These are phyloP conservation scores for Auxenochlorella pyrenoidosa DNA, from an alignment of 139 green algal genomes.

Conservation along the genomic window DNA sequence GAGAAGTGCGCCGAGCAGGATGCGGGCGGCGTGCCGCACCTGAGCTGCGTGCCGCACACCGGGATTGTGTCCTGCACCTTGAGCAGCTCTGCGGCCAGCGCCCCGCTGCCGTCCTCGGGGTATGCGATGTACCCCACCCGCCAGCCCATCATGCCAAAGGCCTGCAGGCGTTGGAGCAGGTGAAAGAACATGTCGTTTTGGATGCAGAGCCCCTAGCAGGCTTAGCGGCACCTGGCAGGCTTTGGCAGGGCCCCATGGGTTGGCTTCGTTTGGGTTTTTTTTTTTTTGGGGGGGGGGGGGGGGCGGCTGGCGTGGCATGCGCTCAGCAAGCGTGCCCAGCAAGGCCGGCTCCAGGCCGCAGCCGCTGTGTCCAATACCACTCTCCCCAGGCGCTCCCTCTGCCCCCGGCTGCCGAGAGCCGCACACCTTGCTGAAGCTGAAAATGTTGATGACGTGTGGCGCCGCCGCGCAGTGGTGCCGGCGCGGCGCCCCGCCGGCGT, in stretches of 20 bases:
- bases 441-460: constrained; percentile 86
- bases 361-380: too few species aligned
- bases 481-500: constrained; percentile 39
- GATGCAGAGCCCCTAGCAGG: too few species aligned
- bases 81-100: constrained; percentile 64
- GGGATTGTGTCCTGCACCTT: constrained; percentile 95
- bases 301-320: background rate
- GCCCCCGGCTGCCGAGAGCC: too few species aligned
- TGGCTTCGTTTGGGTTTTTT: too few species aligned
- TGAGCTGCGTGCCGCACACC: constrained; percentile 86
- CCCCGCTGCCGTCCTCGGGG: constrained; percentile 35
- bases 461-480: constrained; percentile 70
- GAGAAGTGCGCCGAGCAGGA: too few species aligned
- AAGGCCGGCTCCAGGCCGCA: background rate
- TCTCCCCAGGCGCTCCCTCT: too few species aligned
- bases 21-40: background rate
- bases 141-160: constrained; percentile 94
- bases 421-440: constrained; percentile 86
- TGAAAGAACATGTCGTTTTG: too few species aligned
- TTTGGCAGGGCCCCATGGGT: too few species aligned
- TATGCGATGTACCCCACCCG: constrained; percentile 86
- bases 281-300: too few species aligned
- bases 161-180: constrained; percentile 64
- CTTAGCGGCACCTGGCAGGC: too few species aligned
- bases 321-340: background rate